Conservation (phyloP, 148 eudicot species). For the Rhododendron mucronatum region DNA sequence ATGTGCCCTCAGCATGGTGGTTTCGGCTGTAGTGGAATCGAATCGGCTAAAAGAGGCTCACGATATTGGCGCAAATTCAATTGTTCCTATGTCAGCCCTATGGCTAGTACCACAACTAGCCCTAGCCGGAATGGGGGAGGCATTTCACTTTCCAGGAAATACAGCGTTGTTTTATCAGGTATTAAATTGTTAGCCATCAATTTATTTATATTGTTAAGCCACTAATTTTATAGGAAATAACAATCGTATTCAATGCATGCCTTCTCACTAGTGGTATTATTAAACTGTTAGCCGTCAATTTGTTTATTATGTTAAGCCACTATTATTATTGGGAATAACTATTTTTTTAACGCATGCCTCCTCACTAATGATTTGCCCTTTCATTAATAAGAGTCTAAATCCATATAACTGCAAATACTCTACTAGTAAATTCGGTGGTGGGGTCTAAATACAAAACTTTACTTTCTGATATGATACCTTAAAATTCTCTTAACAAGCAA, state of each 20-base stretch:
- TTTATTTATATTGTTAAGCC: no score
- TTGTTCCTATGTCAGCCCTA: slow-evolving; percentile 19
- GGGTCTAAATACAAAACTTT: background rate
- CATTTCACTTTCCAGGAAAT: slow-evolving; percentile 46
- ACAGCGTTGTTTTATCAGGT: slow-evolving; percentile 18
- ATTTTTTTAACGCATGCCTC: background rate
- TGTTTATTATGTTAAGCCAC: background rate
- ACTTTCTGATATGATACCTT: background rate
- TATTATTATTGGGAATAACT: background rate
- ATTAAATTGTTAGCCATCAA: no score
- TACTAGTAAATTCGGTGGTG: background rate
- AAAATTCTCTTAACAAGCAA: background rate
- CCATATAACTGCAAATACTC: background rate
- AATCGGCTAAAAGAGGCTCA: slow-evolving; percentile 9
- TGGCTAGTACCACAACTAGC: slow-evolving; percentile 42
- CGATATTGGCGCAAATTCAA: background rate
- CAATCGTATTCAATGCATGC: no score
- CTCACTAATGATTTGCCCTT: background rate
- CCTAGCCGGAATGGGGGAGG: slow-evolving; percentile 40
- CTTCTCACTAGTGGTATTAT: background rate
- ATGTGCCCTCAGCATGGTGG: slow-evolving; percentile 12
- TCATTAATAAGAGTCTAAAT: background rate
- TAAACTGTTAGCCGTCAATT: background rate
- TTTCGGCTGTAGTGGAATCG: slow-evolving; percentile 30
- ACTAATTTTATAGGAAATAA: no score